Percentiles rank a stretch among this genome's conserved stretches.
These are phyloP conservation scores for Ceratocystis cubensis DNA, from an alignment of 2,329 filamentous ascomycete genomes.

Conservation along the genomic window DNA sequence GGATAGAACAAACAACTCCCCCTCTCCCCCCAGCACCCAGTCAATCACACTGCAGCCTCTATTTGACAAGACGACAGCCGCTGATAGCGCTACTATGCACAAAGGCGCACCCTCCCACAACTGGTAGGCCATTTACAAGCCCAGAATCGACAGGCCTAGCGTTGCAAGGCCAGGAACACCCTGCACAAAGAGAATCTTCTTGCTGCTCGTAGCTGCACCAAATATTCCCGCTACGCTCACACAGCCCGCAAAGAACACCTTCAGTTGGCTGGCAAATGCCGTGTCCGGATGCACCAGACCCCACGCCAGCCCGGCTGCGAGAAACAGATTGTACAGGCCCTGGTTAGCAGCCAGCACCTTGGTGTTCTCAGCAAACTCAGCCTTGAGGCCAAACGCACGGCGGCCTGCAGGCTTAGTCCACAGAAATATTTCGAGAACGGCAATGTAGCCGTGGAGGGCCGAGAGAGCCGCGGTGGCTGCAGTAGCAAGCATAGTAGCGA, in stretches of 20 bases:
- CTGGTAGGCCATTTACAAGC: slow-evolving; percentile 15
- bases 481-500: slow-evolving; percentile 27
- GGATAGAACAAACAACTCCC: too few relatives aligned
- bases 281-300: slow-evolving; percentile 34
- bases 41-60: too few relatives aligned
- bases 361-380: slow-evolving; percentile 36
- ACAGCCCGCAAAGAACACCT: slow-evolving; percentile 37
- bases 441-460: slow-evolving; percentile 37
- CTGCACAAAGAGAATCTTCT: slow-evolving; percentile 35
- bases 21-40: too few relatives aligned
- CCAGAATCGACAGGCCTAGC: slow-evolving; percentile 25
- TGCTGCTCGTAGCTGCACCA: slow-evolving; percentile 33
- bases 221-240: slow-evolving; percentile 35
- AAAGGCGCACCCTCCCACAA: background rate
- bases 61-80: too few relatives aligned
- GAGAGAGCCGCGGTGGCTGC: slow-evolving; percentile 31
- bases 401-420: slow-evolving; percentile 37
- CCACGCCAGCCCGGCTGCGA: slow-evolving; percentile 39
- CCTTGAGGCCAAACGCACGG: slow-evolving; percentile 33
- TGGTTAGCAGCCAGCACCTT: slow-evolving; percentile 38
- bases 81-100: background rate
- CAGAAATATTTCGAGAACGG: slow-evolving; percentile 38
- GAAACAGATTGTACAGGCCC: slow-evolving; percentile 41
- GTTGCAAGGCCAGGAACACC: slow-evolving; percentile 29
- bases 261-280: slow-evolving; percentile 33